A percentile compares a stretch with the other conserved stretches of the same genome.
These are phyloP conservation scores for Penicillium sclerotigenum DNA, from an alignment of 2,329 filamentous ascomycete species.

Conservation along the genomic window DNA sequence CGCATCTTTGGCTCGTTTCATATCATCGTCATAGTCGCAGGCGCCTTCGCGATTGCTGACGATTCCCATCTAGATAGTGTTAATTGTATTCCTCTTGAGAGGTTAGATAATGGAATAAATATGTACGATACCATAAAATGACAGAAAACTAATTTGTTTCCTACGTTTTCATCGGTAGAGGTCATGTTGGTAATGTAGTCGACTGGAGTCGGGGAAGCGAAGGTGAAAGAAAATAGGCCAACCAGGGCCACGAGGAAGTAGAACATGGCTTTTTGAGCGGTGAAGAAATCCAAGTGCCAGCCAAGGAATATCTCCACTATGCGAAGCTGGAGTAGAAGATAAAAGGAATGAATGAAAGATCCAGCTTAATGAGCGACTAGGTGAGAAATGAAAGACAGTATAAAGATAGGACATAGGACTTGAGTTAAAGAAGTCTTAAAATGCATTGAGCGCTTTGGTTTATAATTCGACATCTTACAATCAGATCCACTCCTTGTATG, in stretches of 20 bases:
- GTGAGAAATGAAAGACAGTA: not conserved
- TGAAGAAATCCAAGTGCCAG: constrained; percentile 1
- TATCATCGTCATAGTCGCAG: constrained; percentile 49
- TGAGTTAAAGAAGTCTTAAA: not conserved
- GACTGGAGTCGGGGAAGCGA: constrained; percentile 15
- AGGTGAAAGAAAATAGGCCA: constrained; percentile 14
- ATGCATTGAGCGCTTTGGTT: not conserved
- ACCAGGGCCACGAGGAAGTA: constrained; percentile 17
- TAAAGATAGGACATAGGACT: not conserved
- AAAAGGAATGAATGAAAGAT: constrained; percentile 1
- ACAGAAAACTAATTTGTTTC: constrained; percentile 40
- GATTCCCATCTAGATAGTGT: constrained; percentile 44
- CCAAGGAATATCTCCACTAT: constrained; percentile 3
- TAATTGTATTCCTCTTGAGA: not conserved
- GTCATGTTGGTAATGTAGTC: not conserved
- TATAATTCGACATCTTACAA: not conserved
- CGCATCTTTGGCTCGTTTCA: constrained; percentile 44
- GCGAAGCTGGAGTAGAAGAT: not conserved
- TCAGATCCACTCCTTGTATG: not conserved
- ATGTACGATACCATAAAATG: constrained; percentile 42
- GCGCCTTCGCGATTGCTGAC: constrained; percentile 43
- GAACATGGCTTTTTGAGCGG: constrained; percentile 2
- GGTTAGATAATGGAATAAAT: not conserved
- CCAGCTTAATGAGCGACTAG: not conserved
- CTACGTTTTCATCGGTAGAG: not conserved